Conservation (phyloP, 495 filamentous ascomycete genomes). For the Durotheca rogersii region DNA sequence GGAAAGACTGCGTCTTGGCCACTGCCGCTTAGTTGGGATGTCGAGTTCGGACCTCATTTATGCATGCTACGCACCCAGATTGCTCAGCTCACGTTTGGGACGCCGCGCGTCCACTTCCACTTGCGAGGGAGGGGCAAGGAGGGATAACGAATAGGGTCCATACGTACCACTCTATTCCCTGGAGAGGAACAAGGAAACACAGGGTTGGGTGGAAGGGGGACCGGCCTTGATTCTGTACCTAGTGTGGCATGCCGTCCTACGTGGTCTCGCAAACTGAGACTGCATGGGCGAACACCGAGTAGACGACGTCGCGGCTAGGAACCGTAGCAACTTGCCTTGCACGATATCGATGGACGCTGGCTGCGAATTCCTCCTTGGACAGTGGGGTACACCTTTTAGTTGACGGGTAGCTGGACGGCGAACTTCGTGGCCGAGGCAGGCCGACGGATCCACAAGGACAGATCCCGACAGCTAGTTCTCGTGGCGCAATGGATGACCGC, state of each 20-base stretch:
- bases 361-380: not conserved
- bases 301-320: too few species aligned
- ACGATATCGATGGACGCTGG: not conserved
- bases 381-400: not conserved
- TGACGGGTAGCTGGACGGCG: too few species aligned
- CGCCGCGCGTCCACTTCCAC: constrained; percentile 31
- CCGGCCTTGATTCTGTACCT: too few species aligned
- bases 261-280: constrained; percentile 16
- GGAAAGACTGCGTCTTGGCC: constrained; percentile 8
- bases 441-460: too few species aligned
- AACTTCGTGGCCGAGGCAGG: too few species aligned
- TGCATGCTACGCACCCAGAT: too few species aligned
- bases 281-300: not conserved
- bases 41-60: too few species aligned
- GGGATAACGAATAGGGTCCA: not conserved
- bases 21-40: too few species aligned
- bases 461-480: not conserved
- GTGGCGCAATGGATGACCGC: not conserved
- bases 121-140: constrained; percentile 4
- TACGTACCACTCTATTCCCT: constrained; percentile 17
- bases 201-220: constrained; percentile 6
- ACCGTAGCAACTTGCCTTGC: not conserved
- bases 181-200: constrained; percentile 1
- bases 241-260: constrained; percentile 8
- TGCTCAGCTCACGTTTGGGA: constrained; percentile 5